phyloP scores from a whole-genome alignment of 176 grass and related monocot genomes.

The Alopecurus myosuroides region DNA sequence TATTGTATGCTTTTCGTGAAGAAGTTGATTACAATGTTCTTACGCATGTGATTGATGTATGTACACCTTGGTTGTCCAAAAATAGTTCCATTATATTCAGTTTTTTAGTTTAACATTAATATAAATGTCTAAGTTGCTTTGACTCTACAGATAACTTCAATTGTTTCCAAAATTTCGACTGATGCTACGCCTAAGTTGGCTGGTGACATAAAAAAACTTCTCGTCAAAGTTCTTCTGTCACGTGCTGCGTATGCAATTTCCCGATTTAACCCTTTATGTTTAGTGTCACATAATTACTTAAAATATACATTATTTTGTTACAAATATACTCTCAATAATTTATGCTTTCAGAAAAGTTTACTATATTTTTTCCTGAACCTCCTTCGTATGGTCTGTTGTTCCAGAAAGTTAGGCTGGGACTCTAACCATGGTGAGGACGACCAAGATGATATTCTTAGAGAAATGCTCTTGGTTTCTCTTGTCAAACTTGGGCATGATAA shows the following conservation, averaged over 20 bases:
- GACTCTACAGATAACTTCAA: constrained; percentile 40
- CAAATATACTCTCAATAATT: not conserved
- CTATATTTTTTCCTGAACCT: not conserved
- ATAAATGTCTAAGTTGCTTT: constrained; percentile 2
- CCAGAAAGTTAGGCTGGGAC: constrained; percentile 85
- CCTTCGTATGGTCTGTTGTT: not conserved
- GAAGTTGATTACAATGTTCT: constrained; percentile 62
- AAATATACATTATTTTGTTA: not conserved
- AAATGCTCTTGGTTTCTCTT: constrained; percentile 50
- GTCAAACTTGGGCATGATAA: constrained; percentile 51
- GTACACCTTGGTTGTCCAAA: constrained; percentile 19
- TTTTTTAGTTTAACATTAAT: not conserved
- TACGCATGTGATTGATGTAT: constrained; percentile 48
- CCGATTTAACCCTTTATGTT: not conserved
- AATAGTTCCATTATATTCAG: not conserved
- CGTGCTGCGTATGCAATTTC: constrained; percentile 52
- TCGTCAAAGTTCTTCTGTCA: constrained; percentile 55
- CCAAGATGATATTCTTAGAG: constrained; percentile 62
- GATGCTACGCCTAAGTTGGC: constrained; percentile 59
- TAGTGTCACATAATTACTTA: too few relatives aligned
- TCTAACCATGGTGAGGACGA: constrained; percentile 46
- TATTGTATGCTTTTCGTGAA: too few relatives aligned
- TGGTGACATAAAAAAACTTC: too few relatives aligned
- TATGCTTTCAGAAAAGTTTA: not conserved
- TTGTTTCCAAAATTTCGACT: constrained; percentile 35